phyloP scores from a whole-genome alignment of 2,329 filamentous ascomycete species.

The Neonectria faginata region DNA sequence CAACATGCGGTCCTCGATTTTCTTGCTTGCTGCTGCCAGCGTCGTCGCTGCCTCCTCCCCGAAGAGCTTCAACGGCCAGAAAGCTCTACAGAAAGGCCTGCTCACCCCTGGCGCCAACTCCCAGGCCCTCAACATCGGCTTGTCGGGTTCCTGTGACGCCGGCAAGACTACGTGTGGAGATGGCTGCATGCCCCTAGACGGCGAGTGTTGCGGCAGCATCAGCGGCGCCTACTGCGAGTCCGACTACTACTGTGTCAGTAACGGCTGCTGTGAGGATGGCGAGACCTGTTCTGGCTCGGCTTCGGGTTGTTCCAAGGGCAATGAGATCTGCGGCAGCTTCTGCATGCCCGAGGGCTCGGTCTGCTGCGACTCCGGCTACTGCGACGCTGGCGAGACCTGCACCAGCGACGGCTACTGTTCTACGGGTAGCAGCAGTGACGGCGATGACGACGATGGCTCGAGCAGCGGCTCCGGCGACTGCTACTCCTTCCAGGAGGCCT shows the following conservation, averaged over 20 bases:
- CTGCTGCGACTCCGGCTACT: constrained; percentile 49
- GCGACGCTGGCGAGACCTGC: constrained; percentile 48
- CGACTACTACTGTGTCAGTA: constrained; percentile 45
- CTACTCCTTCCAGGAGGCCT: constrained; percentile 35
- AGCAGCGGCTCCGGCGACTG: constrained; percentile 35
- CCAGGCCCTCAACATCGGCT: constrained; percentile 35
- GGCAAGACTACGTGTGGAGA: constrained; percentile 45
- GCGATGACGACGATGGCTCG: constrained; percentile 32
- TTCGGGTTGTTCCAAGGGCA: constrained; percentile 41
- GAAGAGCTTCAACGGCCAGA: constrained; percentile 31
- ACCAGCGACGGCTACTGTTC: constrained; percentile 39
- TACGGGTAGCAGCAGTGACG: constrained; percentile 18
- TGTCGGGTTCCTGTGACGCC: constrained; percentile 36
- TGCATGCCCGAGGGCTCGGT: constrained; percentile 49
- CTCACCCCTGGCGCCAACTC: constrained; percentile 37
- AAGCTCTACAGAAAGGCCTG: constrained; percentile 31
- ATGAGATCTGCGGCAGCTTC: constrained; percentile 43
- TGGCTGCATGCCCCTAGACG: constrained; percentile 47
- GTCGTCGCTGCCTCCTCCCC: constrained; percentile 35
- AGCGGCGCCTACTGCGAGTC: constrained; percentile 48
- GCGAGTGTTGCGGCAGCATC: constrained; percentile 47
- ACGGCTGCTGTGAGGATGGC: constrained; percentile 51
- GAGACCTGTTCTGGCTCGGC: constrained; percentile 48
- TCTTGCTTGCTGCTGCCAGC: constrained; percentile 45
- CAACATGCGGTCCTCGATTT: constrained; percentile 44